phyloP scores from a whole-genome alignment of 2,329 filamentous ascomycete species.

The Colletotrichum tamarilloi region DNA sequence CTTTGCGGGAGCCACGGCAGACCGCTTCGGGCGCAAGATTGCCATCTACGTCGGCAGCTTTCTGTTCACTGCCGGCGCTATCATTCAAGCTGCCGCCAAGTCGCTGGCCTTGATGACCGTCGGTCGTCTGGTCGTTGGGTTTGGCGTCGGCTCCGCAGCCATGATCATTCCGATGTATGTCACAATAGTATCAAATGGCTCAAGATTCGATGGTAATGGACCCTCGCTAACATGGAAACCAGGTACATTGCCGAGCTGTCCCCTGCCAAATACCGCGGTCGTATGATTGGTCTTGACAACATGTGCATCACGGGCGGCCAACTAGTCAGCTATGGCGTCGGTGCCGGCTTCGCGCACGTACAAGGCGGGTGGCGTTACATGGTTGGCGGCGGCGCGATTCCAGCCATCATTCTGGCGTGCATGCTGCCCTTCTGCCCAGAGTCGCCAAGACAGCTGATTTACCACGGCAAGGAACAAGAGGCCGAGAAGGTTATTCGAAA shows the following conservation, averaged over 20 bases:
- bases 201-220: neutral
- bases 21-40: slow-evolving; percentile 48
- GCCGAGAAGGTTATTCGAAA: slow-evolving; percentile 49
- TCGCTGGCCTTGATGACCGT: slow-evolving; percentile 41
- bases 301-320: slow-evolving; percentile 56
- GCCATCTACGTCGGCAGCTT: slow-evolving; percentile 53
- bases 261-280: slow-evolving; percentile 59
- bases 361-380: slow-evolving; percentile 61
- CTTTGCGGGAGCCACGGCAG: slow-evolving; percentile 37
- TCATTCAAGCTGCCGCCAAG: neutral
- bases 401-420: slow-evolving; percentile 54
- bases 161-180: slow-evolving; percentile 53
- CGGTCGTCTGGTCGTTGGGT: slow-evolving; percentile 46
- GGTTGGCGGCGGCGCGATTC: slow-evolving; percentile 59
- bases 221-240: no score
- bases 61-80: slow-evolving; percentile 35
- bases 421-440: slow-evolving; percentile 60
- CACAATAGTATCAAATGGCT: no score
- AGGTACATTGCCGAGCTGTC: slow-evolving; percentile 62
- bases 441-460: slow-evolving; percentile 58
- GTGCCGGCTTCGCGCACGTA: slow-evolving; percentile 52
- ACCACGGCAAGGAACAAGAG: slow-evolving; percentile 52
- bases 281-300: slow-evolving; percentile 61
- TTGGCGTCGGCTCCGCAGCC: slow-evolving; percentile 59
- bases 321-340: slow-evolving; percentile 53